Conservation (phyloP, 768 basidiomycete genomes). For the Tephrocybe sp. region DNA sequence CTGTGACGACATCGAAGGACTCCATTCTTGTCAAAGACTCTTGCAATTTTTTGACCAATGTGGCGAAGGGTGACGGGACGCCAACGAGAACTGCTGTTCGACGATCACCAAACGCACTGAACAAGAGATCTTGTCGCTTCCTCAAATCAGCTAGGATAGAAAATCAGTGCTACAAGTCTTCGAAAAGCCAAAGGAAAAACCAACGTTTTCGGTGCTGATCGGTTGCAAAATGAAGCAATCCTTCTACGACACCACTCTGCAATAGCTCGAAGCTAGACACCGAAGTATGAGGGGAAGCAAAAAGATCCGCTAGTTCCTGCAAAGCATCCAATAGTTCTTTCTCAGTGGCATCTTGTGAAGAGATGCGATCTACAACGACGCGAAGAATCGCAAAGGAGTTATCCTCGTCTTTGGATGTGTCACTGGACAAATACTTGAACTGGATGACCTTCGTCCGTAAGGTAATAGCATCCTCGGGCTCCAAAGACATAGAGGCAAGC, state of each 20-base stretch:
- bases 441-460: conserved; percentile 87
- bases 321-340: conserved; percentile 60
- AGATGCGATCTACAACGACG: conserved; percentile 63
- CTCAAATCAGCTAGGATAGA: conserved; percentile 50
- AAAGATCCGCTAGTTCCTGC: conserved; percentile 75
- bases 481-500: conserved; percentile 61
- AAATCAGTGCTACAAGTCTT: conserved; percentile 10
- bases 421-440: conserved; percentile 69
- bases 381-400: conserved; percentile 63
- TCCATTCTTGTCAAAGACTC: conserved; percentile 96
- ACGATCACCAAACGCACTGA: conserved; percentile 70
- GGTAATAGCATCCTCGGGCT: conserved; percentile 90
- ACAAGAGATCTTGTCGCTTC: conserved; percentile 73
- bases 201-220: conserved; percentile 59
- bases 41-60: conserved; percentile 93
- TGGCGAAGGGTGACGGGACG: conserved; percentile 59
- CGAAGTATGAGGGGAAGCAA: conserved; percentile 70
- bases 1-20: conserved; percentile 90
- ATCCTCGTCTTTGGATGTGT: conserved; percentile 55
- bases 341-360: conserved; percentile 53
- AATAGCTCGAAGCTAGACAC: conserved; percentile 95
- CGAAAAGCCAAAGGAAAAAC: conserved; percentile 24
- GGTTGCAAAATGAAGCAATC: conserved; percentile 77
- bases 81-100: conserved; percentile 40
- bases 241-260: conserved; percentile 91